Evolutionary conservation across 2,329 filamentous ascomycete genomes (phyloP), one percentile per base, ranked within the genome.

Genomic region (Onygenales sp.): DNA sequence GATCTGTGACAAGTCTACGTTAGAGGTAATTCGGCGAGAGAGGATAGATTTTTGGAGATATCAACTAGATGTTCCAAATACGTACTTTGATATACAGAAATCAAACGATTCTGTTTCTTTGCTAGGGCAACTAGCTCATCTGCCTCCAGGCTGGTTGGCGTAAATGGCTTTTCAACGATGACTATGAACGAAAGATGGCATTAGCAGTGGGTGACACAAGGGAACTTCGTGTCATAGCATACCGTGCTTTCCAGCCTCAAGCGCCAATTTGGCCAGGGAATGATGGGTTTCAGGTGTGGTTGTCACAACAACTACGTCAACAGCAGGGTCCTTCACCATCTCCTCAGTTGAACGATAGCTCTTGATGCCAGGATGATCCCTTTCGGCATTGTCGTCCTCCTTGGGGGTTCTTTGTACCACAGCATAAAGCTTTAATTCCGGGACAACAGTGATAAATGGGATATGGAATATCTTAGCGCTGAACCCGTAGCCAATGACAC

Each of bases 401-500:
- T 78, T 80, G 5, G 86, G 86, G 5, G 74, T 80, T 55, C 88
- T 83, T 70, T 93, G 88, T 32, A 92, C 84, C 60, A 93, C 83
- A 58, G 85, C 82, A 65, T 89, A 81, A 17, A 92, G 80, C 51
- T 77, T 82, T 65, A 90, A 78, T 52, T 80, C 74, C 6, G 83
- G 76, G 0, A 84, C 81, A 33, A 78, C 77, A 51, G 74, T 73
- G 69, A 93, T 79, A 71, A 90, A 87, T 57, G 87, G 88, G 64
- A 92, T 89, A 70, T 93, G 87, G 72, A 92, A 93, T 71, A 86
- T 77, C 66, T 90, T 91, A 69, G 88, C 87, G 53, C 77, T 80
- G 63, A 82, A 67, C 61, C 80, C 80, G 65, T 82, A 83, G 62
- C 81, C 80, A 55, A 83, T 75, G 41, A 83, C 68, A 46, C 78